Evolutionary conservation across 805 yeast species (phyloP).

Genomic region (Yarrowia keelungensis): DNA sequence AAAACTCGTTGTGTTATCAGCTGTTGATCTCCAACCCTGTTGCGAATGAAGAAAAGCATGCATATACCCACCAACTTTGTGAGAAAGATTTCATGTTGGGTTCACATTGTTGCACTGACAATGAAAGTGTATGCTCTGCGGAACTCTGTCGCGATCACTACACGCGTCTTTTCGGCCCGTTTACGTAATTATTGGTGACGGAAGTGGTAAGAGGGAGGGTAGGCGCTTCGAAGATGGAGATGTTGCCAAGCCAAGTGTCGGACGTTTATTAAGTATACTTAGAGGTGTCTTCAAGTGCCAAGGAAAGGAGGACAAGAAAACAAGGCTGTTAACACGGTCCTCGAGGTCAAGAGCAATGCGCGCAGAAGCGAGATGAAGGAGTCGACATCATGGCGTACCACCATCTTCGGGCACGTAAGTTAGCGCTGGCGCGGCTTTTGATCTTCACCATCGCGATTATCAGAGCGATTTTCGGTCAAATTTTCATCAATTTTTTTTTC

Average conservation of each 20-base stretch:
- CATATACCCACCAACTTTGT: not conserved
- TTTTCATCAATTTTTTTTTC: not conserved
- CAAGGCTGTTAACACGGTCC: too few species aligned
- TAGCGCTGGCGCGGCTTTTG: too few species aligned
- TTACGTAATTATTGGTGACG: not conserved
- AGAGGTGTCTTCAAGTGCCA: not conserved
- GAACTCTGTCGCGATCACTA: not conserved
- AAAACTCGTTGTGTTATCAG: too few species aligned
- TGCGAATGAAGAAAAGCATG: not conserved
- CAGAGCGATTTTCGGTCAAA: not conserved
- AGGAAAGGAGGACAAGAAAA: not conserved
- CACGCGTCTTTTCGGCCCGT: slow-evolving; percentile 1
- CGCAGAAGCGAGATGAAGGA: too few species aligned
- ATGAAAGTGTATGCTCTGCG: not conserved
- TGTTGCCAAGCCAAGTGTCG: too few species aligned
- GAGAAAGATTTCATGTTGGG: not conserved
- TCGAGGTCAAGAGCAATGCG: too few species aligned
- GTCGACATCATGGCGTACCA: too few species aligned
- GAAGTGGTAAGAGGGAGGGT: too few species aligned
- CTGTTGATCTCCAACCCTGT: not conserved
- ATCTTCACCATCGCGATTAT: too few species aligned
- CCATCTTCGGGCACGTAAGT: too few species aligned
- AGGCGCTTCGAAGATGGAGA: too few species aligned
- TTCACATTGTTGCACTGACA: not conserved
- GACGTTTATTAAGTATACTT: too few species aligned